Evolutionary conservation across 2,329 filamentous ascomycete genomes (phyloP), one percentile per base, ranked within the genome.

Genomic region (Cladosporium sp.): DNA sequence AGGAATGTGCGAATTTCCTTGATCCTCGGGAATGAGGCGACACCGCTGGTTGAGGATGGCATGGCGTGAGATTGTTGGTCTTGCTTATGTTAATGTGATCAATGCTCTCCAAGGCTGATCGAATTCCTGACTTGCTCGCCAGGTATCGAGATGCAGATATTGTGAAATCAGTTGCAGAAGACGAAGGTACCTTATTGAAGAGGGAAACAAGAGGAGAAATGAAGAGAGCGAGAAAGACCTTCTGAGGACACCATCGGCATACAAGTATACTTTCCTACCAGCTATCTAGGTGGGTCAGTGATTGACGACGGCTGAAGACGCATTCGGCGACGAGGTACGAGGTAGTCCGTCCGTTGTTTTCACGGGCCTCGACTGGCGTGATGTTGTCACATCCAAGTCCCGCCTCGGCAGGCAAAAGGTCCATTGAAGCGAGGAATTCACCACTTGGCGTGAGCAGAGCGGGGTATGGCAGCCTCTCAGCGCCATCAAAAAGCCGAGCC

Each of bases 1-100:
- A 91, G 76, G 64, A 80, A 90, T 30, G 86, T 88, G 62, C 84
- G 77, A 54, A 92, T 73, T 65, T 83, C 79, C 71, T 88, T 88
- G 74, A 92, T 89, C 50, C 78, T 86, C 41, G 87, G 87, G 60
- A 90, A 90, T 7, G 76, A 65, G 57, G 71, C 74, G 53, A 77
- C 77, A 58, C 72, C 61, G 61, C 45, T 57, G 53, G 55, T 62
- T 58, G 34, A 43, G 20, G 47, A 50, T 4, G 47, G 6, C 47
- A 50, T 50, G 4, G 19, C 27, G 47, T 17, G 19, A 20, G 2
- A 32, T 0, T 12, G 11, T 18, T 19, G 17, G 17, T 5, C 36
- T 38, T 9, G 13, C 11, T 27, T 9, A 9, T 27, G 4, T 27
- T 9, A 27, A 4, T 27, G 22, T 27, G 22, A 9, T n/a, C 18